Evolutionary conservation across 371 early-diverging fungal species (phyloP).

Genomic region (Caulochytrium protostelioides): DNA sequence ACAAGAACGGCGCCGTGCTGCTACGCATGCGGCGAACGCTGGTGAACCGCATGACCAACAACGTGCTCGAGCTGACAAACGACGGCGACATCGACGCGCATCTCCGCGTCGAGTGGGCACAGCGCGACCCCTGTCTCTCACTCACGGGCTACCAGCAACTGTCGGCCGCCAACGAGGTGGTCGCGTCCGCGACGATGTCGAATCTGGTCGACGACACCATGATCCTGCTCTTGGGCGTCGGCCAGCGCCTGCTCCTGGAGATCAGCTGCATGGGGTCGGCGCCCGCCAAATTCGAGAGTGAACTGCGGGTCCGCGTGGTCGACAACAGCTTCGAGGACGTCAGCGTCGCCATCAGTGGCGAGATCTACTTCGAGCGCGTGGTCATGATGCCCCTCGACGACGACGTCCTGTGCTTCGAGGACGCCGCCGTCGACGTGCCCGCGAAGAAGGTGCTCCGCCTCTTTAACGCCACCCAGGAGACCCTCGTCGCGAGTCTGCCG

Average conservation of each 20-base stretch:
- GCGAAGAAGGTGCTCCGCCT: not conserved
- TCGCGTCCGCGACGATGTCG: conserved; percentile 7
- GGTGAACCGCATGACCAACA: conserved; percentile 13
- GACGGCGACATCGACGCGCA: conserved; percentile 28
- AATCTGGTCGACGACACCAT: no score
- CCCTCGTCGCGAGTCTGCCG: no score
- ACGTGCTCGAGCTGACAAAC: conserved; percentile 20
- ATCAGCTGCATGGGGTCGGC: no score
- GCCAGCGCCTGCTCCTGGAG: no score
- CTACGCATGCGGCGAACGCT: conserved; percentile 20
- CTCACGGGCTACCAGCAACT: no score
- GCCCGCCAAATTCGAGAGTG: conserved; percentile 18
- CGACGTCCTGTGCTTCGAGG: not conserved
- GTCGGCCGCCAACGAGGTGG: conserved; percentile 16
- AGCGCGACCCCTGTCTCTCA: conserved; percentile 4
- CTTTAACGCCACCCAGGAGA: no score
- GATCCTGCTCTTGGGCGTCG: no score
- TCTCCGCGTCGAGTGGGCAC: conserved; percentile 22
- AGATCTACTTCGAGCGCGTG: no score
- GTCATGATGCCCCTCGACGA: no score
- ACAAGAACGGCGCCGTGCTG: conserved; percentile 10
- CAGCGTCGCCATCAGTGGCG: conserved; percentile 18
- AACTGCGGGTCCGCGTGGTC: conserved; percentile 17
- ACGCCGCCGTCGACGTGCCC: not conserved
- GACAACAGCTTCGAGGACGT: conserved; percentile 31